A percentile compares a stretch with the other conserved stretches of the same genome.
These are phyloP conservation scores for Cymbopogon flexuosus DNA, from an alignment of 202 grass and related monocot genomes.

Conservation along the genomic window DNA sequence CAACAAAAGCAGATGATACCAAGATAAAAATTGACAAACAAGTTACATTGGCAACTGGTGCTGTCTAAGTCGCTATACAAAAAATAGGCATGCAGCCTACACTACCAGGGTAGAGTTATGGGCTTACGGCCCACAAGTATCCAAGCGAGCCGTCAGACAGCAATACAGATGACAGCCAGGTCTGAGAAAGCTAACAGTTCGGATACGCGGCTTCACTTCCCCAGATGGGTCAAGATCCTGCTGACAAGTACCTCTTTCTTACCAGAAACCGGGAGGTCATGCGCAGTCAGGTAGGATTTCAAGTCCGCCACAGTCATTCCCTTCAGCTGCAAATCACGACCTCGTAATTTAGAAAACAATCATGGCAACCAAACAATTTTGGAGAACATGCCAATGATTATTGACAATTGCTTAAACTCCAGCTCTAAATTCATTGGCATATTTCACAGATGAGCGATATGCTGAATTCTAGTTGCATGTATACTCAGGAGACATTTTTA, in stretches of 20 bases:
- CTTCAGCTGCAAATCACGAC: constrained; percentile 63
- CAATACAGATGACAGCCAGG: not conserved
- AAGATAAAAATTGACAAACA: not conserved
- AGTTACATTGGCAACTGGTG: not conserved
- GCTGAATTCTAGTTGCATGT: not conserved
- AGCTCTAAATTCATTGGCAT: not conserved
- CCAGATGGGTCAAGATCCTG: constrained; percentile 83
- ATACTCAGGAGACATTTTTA: not conserved
- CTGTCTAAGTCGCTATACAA: not conserved
- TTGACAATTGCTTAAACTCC: not conserved
- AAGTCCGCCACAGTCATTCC: constrained; percentile 58
- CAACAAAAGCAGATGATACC: not conserved
- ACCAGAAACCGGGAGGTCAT: constrained; percentile 64
- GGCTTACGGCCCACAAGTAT: not conserved
- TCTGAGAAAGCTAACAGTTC: not conserved
- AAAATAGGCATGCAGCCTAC: not conserved
- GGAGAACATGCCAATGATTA: not conserved
- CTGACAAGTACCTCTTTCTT: constrained; percentile 79
- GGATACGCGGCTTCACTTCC: constrained; percentile 48
- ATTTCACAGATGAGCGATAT: not conserved
- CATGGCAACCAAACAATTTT: not conserved
- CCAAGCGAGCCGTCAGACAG: not conserved
- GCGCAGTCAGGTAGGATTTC: constrained; percentile 70
- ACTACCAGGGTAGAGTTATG: not conserved
- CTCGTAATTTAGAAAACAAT: constrained; percentile 8